A percentile compares a stretch with the other conserved stretches of the same genome.
phyloP scores from a whole-genome alignment of 305 asterid genomes.

The Fraxinus greggii region DNA sequence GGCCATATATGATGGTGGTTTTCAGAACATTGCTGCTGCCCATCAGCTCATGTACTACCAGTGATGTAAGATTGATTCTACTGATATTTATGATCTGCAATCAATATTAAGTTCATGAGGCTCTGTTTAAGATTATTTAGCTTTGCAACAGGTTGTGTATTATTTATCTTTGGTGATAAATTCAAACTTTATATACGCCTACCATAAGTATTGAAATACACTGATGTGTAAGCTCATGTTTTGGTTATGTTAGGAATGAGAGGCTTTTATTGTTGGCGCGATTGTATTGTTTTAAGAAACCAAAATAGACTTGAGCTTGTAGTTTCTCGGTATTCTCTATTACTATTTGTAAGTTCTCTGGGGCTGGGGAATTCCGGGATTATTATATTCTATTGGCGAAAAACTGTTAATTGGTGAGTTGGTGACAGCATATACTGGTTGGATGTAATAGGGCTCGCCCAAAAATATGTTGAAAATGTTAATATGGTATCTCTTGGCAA shows the following conservation, averaged over 20 bases:
- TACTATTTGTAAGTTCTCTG: neutral
- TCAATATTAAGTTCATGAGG: neutral
- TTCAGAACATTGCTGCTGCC: conserved; percentile 43
- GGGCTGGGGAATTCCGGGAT: neutral
- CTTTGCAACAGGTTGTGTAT: conserved; percentile 19
- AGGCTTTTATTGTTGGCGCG: neutral
- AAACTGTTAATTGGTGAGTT: neutral
- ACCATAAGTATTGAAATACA: conserved; percentile 22
- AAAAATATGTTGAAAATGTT: neutral
- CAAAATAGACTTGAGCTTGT: neutral
- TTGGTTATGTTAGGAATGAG: conserved; percentile 22
- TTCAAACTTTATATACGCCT: conserved; percentile 20
- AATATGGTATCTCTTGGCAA: neutral
- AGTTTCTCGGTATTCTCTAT: neutral
- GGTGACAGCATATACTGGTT: neutral
- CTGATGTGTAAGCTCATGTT: conserved; percentile 18
- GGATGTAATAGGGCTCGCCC: neutral
- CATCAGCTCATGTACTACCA: conserved; percentile 58
- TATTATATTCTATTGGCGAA: neutral
- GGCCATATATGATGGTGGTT: conserved; percentile 56
- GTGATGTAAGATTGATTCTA: conserved; percentile 17
- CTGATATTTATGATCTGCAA: conserved; percentile 6
- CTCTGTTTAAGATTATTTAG: neutral
- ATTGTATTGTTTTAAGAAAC: neutral
- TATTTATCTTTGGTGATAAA: conserved; percentile 24